phyloP scores from a whole-genome alignment of 1,284 basidiomycete species.

The Kalmanozyma brasiliensis region DNA sequence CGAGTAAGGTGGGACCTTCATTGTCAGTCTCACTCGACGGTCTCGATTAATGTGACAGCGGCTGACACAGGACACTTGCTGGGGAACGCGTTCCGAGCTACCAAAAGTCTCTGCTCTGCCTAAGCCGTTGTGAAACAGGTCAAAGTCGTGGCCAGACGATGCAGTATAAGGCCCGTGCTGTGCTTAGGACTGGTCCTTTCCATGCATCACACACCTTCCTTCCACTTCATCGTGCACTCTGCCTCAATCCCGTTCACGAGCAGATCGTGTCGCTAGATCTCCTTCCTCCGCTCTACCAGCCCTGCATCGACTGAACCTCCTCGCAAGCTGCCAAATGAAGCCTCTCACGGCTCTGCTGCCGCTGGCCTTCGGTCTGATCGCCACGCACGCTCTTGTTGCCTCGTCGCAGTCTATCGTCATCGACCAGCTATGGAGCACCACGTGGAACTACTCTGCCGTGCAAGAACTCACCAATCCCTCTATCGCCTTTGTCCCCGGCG shows the following conservation, averaged over 20 bases:
- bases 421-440: slow-evolving; percentile 46
- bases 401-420: slow-evolving; percentile 26
- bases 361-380: slow-evolving; percentile 4
- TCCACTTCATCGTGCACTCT: too few species aligned
- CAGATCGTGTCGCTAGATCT: not conserved
- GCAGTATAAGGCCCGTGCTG: too few species aligned
- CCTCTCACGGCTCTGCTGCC: not conserved
- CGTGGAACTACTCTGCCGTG: slow-evolving; percentile 28
- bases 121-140: too few species aligned
- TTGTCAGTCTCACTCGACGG: too few species aligned
- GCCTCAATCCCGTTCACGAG: not conserved
- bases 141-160: too few species aligned
- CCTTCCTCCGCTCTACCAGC: not conserved
- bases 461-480: slow-evolving; percentile 34
- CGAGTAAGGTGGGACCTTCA: too few species aligned
- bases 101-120: too few species aligned
- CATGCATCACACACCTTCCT: too few species aligned
- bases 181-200: too few species aligned
- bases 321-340: not conserved
- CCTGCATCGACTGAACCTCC: not conserved
- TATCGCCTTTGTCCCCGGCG: slow-evolving; percentile 28
- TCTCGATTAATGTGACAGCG: too few species aligned
- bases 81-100: too few species aligned
- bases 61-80: too few species aligned
- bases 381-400: not conserved